phyloP scores from a whole-genome alignment of 176 grass and related monocot species.

The Oryza nivara region DNA sequence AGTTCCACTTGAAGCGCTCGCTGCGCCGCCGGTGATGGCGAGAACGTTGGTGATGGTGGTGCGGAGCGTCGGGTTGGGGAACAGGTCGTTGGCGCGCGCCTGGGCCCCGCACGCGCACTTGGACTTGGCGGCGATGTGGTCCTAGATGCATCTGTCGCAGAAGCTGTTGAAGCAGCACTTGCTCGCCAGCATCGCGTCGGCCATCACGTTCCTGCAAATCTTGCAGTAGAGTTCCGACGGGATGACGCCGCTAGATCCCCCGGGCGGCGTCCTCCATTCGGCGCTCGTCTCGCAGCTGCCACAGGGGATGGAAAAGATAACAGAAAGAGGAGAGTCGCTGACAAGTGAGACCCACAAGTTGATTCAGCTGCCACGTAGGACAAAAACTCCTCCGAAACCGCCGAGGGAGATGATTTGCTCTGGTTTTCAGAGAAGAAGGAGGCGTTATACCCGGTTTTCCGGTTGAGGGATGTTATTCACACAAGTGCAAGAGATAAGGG shows the following conservation, averaged over 20 bases:
- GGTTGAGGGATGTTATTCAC: too few relatives aligned
- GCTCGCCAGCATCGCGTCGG: conserved; percentile 18
- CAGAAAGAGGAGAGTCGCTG: too few relatives aligned
- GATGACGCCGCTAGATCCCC: background rate
- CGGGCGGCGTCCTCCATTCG: too few relatives aligned
- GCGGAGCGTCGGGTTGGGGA: conserved; percentile 31
- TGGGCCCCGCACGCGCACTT: conserved; percentile 27
- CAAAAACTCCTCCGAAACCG: too few relatives aligned
- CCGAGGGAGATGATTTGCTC: too few relatives aligned
- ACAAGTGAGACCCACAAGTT: too few relatives aligned
- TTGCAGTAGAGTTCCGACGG: conserved; percentile 39
- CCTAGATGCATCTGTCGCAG: conserved; percentile 36
- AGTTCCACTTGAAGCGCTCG: background rate
- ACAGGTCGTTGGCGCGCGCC: conserved; percentile 18
- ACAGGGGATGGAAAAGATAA: too few relatives aligned
- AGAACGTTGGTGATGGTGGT: conserved; percentile 24
- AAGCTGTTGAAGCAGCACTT: conserved; percentile 49
- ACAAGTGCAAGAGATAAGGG: too few relatives aligned
- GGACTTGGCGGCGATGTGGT: background rate
- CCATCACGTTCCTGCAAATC: conserved; percentile 36
- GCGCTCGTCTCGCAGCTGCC: too few relatives aligned
- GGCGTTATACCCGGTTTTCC: too few relatives aligned
- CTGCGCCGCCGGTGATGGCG: background rate
- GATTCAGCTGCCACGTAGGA: too few relatives aligned
- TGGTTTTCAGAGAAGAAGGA: too few relatives aligned